Evolutionary conservation across 202 grass and related monocot genomes (phyloP).

Genomic region (Carex sylvatica): DNA sequence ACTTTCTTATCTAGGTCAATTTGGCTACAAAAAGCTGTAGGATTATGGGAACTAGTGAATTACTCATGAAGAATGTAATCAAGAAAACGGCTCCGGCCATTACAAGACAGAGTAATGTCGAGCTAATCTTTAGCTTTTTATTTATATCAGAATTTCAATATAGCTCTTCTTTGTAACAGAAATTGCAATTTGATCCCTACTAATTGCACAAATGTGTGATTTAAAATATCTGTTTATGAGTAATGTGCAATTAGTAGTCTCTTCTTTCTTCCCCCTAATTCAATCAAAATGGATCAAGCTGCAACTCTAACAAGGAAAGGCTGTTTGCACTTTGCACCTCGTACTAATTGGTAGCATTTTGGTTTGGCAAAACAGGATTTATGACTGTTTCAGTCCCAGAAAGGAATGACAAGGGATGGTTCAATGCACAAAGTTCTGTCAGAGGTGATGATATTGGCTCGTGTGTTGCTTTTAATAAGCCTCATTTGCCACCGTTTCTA

Average conservation of each 20-base stretch:
- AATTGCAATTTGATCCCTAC: neutral
- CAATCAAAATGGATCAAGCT: neutral
- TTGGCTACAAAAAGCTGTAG: neutral
- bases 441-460: conserved; percentile 46
- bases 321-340: neutral
- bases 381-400: conserved; percentile 43
- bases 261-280: neutral
- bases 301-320: neutral
- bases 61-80: conserved; percentile 39
- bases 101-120: conserved; percentile 33
- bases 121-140: neutral
- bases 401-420: conserved; percentile 28
- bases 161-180: neutral
- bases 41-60: conserved; percentile 14
- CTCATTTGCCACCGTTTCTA: conserved; percentile 54
- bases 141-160: neutral
- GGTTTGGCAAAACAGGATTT: conserved; percentile 32
- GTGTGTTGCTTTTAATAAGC: conserved; percentile 49
- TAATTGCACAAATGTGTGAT: neutral
- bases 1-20: neutral
- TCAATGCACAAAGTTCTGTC: conserved; percentile 2
- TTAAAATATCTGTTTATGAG: neutral
- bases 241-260: too few species aligned
- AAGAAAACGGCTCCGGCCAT: conserved; percentile 28
- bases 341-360: conserved; percentile 2